phyloP scores from a whole-genome alignment of 1,139 yeast species.

The Torulaspora globosa region DNA sequence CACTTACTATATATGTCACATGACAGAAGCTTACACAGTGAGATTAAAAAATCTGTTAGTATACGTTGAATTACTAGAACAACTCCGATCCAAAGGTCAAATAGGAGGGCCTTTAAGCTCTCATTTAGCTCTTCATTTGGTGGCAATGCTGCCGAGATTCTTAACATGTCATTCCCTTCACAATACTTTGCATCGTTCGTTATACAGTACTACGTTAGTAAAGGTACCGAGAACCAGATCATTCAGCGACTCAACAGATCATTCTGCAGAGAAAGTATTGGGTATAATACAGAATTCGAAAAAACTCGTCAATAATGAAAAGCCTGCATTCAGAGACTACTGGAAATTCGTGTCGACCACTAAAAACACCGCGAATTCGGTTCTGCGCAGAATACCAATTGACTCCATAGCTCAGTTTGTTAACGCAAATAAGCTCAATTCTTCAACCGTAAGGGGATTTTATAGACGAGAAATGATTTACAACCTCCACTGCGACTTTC shows the following conservation, averaged over 20 bases:
- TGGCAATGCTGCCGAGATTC: constrained; percentile 1
- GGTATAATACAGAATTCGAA: background rate
- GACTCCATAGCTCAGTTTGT: constrained; percentile 4
- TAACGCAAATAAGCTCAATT: constrained; percentile 5
- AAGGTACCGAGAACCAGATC: background rate
- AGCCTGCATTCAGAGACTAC: constrained; percentile 8
- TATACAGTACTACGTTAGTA: background rate
- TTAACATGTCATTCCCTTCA: background rate
- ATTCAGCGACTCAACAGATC: background rate
- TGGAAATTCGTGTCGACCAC: constrained; percentile 7
- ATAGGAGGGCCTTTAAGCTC: background rate
- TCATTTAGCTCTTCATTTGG: background rate
- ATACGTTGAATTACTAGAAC: background rate
- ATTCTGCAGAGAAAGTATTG: background rate
- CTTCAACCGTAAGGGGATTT: constrained; percentile 20
- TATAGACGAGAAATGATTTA: constrained; percentile 24
- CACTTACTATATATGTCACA: too few species aligned
- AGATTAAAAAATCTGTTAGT: background rate
- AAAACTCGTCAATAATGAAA: constrained; percentile 1
- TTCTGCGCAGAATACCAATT: constrained; percentile 7
- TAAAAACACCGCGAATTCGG: background rate
- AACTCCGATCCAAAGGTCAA: background rate
- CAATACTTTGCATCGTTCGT: background rate
- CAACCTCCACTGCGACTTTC: constrained; percentile 3
- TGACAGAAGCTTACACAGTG: too few species aligned